A percentile compares a stretch with the other conserved stretches of the same genome.
These are phyloP conservation scores for Sindora glabra DNA, from an alignment of 306 rosid species.

Conservation along the genomic window DNA sequence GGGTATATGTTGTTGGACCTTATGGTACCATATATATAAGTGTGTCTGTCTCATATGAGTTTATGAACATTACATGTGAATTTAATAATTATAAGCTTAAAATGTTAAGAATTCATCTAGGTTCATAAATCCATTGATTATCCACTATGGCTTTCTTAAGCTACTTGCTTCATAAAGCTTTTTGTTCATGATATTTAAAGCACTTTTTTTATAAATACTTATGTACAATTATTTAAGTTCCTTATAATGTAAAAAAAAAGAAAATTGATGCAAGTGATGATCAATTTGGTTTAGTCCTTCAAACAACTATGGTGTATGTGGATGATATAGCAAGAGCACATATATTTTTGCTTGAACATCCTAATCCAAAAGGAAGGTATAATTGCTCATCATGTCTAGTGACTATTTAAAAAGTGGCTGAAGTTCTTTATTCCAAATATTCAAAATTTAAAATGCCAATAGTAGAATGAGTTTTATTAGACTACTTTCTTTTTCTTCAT, in stretches of 20 bases:
- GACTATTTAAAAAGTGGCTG: slow-evolving; percentile 17
- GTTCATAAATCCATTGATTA: no score
- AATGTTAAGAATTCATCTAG: no score
- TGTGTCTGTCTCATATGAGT: no score
- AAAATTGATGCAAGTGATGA: slow-evolving; percentile 26
- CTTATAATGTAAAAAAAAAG: neutral
- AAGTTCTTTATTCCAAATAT: slow-evolving; percentile 28
- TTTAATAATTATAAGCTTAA: no score
- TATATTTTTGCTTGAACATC: slow-evolving; percentile 45
- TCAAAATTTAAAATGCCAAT: slow-evolving; percentile 34
- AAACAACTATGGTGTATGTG: slow-evolving; percentile 38
- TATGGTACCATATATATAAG: no score
- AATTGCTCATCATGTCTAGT: slow-evolving; percentile 39
- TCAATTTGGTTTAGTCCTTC: slow-evolving; percentile 5
- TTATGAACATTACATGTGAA: no score
- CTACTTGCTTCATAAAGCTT: no score
- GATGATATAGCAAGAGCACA: slow-evolving; percentile 59
- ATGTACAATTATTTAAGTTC: no score
- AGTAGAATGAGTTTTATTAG: slow-evolving; percentile 39
- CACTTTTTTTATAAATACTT: no score
- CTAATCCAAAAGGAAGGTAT: slow-evolving; percentile 48
- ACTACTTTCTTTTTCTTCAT: neutral
- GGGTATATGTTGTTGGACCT: slow-evolving; percentile 12
- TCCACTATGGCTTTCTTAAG: no score
- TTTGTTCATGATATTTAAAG: no score